A percentile compares a stretch with the other conserved stretches of the same genome.
phyloP scores from a whole-genome alignment of 257 asterid genomes.

The Gentiana dahurica region DNA sequence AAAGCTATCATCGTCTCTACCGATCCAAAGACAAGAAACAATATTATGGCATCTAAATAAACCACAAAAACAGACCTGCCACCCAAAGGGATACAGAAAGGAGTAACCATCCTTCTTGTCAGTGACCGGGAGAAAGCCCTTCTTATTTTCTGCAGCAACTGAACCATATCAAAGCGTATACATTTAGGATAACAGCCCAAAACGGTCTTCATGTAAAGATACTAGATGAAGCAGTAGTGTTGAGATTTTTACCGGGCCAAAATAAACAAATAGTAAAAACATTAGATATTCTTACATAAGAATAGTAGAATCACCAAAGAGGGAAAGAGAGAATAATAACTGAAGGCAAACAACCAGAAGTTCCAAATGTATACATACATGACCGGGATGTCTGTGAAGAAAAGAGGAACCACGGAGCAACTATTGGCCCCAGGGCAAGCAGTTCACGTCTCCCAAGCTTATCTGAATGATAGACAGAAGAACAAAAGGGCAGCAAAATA shows the following conservation, averaged over 20 bases:
- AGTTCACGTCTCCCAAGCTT: slow-evolving; percentile 52
- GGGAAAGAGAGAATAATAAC: neutral
- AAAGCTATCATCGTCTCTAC: neutral
- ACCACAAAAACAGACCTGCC: slow-evolving; percentile 53
- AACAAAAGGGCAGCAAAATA: slow-evolving; percentile 5
- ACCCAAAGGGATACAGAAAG: slow-evolving; percentile 80
- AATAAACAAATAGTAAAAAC: neutral
- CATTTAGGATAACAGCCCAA: slow-evolving; percentile 36
- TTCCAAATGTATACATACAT: slow-evolving; percentile 33
- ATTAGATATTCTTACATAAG: neutral
- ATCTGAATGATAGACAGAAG: slow-evolving; percentile 25
- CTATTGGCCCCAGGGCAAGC: slow-evolving; percentile 48
- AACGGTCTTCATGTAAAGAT: slow-evolving; percentile 12
- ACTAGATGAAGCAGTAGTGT: slow-evolving; percentile 5
- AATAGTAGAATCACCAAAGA: neutral
- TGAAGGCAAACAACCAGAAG: neutral
- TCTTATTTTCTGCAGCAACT: slow-evolving; percentile 90
- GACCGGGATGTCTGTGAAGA: slow-evolving; percentile 37
- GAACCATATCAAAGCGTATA: slow-evolving; percentile 54
- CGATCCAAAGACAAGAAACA: neutral
- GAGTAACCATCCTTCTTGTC: slow-evolving; percentile 84
- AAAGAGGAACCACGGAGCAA: slow-evolving; percentile 41
- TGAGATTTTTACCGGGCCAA: neutral
- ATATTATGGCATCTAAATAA: slow-evolving; percentile 1
- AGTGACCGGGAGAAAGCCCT: slow-evolving; percentile 62